phyloP scores from a whole-genome alignment of 2,329 filamentous ascomycete species.

The Ceratocystis huliohia region DNA sequence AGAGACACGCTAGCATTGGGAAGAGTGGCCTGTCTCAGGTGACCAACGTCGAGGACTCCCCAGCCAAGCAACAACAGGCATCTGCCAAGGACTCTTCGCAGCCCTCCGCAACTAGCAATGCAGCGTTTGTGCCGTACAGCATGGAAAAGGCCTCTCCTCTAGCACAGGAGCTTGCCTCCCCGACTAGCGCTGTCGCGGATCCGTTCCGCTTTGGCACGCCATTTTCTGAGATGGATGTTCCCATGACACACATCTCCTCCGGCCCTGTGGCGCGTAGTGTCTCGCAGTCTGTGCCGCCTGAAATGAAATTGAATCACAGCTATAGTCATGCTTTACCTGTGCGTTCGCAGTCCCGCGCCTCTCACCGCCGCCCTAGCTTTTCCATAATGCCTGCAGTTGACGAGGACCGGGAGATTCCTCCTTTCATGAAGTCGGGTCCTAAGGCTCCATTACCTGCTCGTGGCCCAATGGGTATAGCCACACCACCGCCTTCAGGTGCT shows the following conservation, averaged over 20 bases:
- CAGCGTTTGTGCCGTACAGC: conserved; percentile 36
- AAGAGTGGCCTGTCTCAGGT: conserved; percentile 15
- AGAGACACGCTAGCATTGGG: conserved; percentile 10
- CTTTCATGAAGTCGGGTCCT: background rate
- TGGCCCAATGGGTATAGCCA: conserved; percentile 22
- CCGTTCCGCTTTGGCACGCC: conserved; percentile 73
- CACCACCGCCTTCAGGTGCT: conserved; percentile 27
- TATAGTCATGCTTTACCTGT: conserved; percentile 39
- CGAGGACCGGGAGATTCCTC: conserved; percentile 43
- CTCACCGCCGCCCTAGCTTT: conserved; percentile 53
- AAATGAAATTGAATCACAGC: conserved; percentile 50
- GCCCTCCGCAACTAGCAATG: conserved; percentile 21
- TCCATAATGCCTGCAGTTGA: conserved; percentile 55
- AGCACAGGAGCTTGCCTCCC: conserved; percentile 46
- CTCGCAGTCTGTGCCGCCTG: conserved; percentile 84
- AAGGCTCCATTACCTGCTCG: conserved; percentile 27
- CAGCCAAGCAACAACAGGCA: background rate
- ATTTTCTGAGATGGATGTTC: conserved; percentile 81
- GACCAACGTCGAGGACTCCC: conserved; percentile 17
- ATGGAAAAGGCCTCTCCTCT: conserved; percentile 41
- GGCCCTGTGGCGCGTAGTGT: conserved; percentile 64
- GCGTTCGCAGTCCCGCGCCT: conserved; percentile 43
- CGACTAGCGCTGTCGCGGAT: conserved; percentile 31
- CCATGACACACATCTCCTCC: conserved; percentile 57
- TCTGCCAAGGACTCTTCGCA: conserved; percentile 32